These are phyloP conservation scores for Arthroderma uncinatum DNA, from an alignment of 2,329 filamentous ascomycete species.

Conservation along the genomic window DNA sequence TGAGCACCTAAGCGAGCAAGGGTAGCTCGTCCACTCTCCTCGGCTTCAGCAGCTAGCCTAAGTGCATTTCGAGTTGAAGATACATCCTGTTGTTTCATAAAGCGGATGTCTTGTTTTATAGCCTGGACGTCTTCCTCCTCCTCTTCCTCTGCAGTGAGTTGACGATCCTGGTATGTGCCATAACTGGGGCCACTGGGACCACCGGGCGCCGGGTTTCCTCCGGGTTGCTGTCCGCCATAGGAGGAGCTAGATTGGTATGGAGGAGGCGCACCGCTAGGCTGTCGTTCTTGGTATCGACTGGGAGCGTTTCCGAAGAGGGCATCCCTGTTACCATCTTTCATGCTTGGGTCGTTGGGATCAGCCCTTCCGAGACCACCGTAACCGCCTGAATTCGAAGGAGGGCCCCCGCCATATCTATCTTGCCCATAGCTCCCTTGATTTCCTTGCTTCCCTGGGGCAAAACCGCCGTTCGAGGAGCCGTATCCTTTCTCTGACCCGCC, in stretches of 20 bases:
- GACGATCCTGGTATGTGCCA: constrained; percentile 40
- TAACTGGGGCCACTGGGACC: constrained; percentile 7
- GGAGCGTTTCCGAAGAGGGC: constrained; percentile 49
- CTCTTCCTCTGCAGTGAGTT: constrained; percentile 72
- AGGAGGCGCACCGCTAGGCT: constrained; percentile 17
- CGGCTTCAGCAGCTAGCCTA: constrained; percentile 54
- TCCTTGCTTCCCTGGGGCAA: constrained; percentile 32
- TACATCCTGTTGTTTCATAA: constrained; percentile 67
- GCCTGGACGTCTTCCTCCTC: constrained; percentile 61
- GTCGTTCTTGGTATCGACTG: constrained; percentile 39
- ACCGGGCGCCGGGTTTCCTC: constrained; percentile 10
- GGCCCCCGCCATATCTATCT: constrained; percentile 41
- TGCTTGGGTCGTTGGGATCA: constrained; percentile 40
- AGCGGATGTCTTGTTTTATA: constrained; percentile 62
- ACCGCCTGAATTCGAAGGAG: constrained; percentile 36
- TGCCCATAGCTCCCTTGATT: constrained; percentile 41
- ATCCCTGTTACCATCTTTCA: constrained; percentile 44
- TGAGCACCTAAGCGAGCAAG: constrained; percentile 64
- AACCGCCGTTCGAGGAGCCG: constrained; percentile 24
- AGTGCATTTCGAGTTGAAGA: constrained; percentile 60
- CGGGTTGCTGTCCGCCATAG: constrained; percentile 19
- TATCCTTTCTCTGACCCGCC: constrained; percentile 13
- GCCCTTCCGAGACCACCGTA: constrained; percentile 46
- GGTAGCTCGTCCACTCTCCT: constrained; percentile 60
- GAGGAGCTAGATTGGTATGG: constrained; percentile 14